Evolutionary conservation across 345 rosid species (phyloP).

Genomic region (Ceriops decandra): DNA sequence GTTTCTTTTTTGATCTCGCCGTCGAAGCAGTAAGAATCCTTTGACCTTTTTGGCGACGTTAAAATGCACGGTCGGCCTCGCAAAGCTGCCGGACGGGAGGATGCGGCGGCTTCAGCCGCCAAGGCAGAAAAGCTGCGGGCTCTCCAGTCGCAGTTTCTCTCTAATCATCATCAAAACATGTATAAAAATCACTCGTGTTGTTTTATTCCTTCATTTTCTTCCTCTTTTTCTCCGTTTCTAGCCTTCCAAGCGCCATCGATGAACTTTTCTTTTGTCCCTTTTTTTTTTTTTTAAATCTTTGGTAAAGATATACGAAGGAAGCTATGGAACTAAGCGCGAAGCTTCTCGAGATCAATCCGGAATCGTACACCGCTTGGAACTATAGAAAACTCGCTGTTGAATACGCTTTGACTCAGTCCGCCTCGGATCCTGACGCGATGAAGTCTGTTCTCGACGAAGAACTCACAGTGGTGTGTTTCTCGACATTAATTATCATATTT

Average conservation of each 20-base stretch:
- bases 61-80: slow-evolving; percentile 92
- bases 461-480: slow-evolving; percentile 53
- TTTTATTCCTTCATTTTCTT: neutral
- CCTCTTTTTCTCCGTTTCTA: neutral
- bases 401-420: slow-evolving; percentile 35
- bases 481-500: neutral
- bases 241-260: neutral
- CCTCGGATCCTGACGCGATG: slow-evolving; percentile 39
- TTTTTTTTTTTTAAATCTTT: neutral
- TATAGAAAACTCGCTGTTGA: slow-evolving; percentile 78
- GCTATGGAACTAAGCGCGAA: slow-evolving; percentile 71
- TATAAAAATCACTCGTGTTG: slow-evolving; percentile 8
- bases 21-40: too few species aligned
- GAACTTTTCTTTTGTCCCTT: neutral
- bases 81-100: slow-evolving; percentile 55
- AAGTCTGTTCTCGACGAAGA: slow-evolving; percentile 63
- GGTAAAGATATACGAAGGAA: slow-evolving; percentile 65
- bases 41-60: neutral
- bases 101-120: slow-evolving; percentile 59
- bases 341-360: slow-evolving; percentile 82
- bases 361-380: slow-evolving; percentile 87
- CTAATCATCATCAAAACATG: slow-evolving; percentile 62
- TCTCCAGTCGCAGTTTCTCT: slow-evolving; percentile 66
- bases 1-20: too few species aligned
- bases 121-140: slow-evolving; percentile 65